These are phyloP conservation scores for Arabidopsis lyrata DNA, from an alignment of 441 rosid genomes.

Conservation along the genomic window DNA sequence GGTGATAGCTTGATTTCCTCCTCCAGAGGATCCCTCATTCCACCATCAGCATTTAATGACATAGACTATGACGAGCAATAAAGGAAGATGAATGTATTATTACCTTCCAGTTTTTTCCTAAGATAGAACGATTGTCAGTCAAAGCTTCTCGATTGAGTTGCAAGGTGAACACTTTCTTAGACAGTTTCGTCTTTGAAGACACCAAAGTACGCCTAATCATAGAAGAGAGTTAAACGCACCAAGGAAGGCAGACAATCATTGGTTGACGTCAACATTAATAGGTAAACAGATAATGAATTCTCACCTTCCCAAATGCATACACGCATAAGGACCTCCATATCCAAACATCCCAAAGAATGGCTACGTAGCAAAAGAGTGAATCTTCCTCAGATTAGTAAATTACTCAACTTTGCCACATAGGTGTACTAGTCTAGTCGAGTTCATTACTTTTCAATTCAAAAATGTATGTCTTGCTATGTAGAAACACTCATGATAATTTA, in stretches of 20 bases:
- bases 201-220: constrained; percentile 59
- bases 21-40: constrained; percentile 62
- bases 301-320: constrained; percentile 80
- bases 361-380: constrained; percentile 47
- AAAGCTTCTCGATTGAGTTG: constrained; percentile 66
- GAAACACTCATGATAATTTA: neutral
- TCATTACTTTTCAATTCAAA: neutral
- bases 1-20: constrained; percentile 57
- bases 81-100: constrained; percentile 2
- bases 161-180: constrained; percentile 61
- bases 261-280: neutral
- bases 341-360: constrained; percentile 89
- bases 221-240: neutral
- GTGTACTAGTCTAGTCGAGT: neutral
- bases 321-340: constrained; percentile 75
- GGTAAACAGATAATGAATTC: neutral
- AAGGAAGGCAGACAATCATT: neutral
- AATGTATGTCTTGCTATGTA: neutral
- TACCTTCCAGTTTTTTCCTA: constrained; percentile 70
- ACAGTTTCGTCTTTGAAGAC: constrained; percentile 68
- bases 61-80: neutral
- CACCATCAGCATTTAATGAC: constrained; percentile 52
- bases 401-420: neutral
- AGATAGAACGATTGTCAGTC: constrained; percentile 45
- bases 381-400: neutral